Base-by-base conservation (phyloP, 2,329 filamentous ascomycete species). In the Penicillium italicum region DNA sequence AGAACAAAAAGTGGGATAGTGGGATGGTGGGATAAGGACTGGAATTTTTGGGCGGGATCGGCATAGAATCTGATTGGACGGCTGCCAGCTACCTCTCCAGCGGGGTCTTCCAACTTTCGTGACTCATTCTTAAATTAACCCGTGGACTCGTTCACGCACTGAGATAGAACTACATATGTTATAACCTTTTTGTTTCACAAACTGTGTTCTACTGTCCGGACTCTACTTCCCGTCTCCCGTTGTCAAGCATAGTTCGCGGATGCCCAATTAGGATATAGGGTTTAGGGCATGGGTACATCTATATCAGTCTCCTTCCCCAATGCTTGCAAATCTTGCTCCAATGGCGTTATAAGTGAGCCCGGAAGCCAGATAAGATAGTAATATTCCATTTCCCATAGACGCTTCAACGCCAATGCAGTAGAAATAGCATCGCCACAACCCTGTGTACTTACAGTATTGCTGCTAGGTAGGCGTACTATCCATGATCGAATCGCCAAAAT, bases 31-130 rank as follows among this genome's bases (percentile, higher is more conserved):
- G 43, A 66, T 57, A 57, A 59, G 59, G 54, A 59, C 58, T 48
- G 41, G 60, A 69, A 71, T 67, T 70, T 71, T 72, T 68, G 69
- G 69, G 68, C 67, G 65, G 63, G 63, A 66, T 51, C 28, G 60
- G 57, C 60, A 58, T 58, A 52, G 50, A 26, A 31, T 55, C 40
- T 69, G 57, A 70, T 71, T 71, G 67, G 69, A 55, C 54, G 12
- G 16, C 40, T 22, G 8, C 12, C 12, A 28, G 28, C 9, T n/a
- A 42, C 24, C 46, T 48, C 34, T 14, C 16, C 16, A 36, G 4
- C 11, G 11, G 38, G 26, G 2, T 20, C 26, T 43, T 28, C 24
- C 34, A 30, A 41, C 38, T 18, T 44, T 37, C 22, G n/a, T 53
- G 42, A 47, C 33, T 53, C 50, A 53, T 28, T 37, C 31, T 26